Evolutionary conservation across 2,329 filamentous ascomycete genomes (phyloP).

Genomic region (Xylogone sp.): DNA sequence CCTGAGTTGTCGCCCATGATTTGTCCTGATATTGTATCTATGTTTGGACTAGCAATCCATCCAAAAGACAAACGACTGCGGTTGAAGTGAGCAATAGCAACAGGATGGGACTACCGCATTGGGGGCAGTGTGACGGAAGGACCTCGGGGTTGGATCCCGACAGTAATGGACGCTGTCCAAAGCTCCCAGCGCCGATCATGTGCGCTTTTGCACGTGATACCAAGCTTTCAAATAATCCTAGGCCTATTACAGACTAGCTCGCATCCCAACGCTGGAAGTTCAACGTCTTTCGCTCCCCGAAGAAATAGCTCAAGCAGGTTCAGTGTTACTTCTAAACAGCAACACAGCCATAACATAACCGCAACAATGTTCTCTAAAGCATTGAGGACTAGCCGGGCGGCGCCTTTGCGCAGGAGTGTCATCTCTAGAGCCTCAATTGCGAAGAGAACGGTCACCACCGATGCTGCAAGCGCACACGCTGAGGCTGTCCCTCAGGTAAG

Average conservation of each 20-base stretch:
- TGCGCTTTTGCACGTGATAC: neutral
- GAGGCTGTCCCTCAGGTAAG: slow-evolving; percentile 68
- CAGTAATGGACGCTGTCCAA: too few relatives aligned
- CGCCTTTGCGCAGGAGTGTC: slow-evolving; percentile 46
- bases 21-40: neutral
- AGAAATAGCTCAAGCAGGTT: neutral
- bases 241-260: neutral
- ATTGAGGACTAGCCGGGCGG: slow-evolving; percentile 57
- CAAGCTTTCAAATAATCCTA: neutral
- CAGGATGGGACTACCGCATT: neutral
- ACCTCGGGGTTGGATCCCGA: too few relatives aligned
- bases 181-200: too few relatives aligned
- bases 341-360: slow-evolving; percentile 5
- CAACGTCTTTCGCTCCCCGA: neutral
- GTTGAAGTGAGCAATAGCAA: too few relatives aligned
- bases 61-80: neutral
- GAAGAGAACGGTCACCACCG: slow-evolving; percentile 79
- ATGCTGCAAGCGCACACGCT: slow-evolving; percentile 87
- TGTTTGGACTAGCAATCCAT: neutral
- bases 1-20: neutral
- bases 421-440: slow-evolving; percentile 30
- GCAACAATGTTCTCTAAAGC: slow-evolving; percentile 67
- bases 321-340: neutral
- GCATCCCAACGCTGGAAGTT: neutral
- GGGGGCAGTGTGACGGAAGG: too few relatives aligned